Percentiles rank a stretch among this genome's conserved stretches.
Evolutionary conservation across 805 yeast species (phyloP).

Genomic region (Yamadazyma sp.): DNA sequence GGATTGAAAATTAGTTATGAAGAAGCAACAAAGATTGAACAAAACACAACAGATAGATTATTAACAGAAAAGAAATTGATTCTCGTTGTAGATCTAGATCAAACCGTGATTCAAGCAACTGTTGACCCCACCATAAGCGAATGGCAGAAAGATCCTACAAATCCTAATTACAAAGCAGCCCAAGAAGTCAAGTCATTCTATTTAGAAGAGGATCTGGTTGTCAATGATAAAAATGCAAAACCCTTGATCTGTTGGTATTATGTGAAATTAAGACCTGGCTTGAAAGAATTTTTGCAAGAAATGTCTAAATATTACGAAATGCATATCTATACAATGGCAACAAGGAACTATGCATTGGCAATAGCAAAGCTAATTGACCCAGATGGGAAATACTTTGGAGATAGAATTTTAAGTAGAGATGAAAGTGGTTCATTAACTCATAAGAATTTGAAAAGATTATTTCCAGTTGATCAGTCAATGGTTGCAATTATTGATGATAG

Average conservation of each 20-base stretch:
- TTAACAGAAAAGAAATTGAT: slow-evolving; percentile 66
- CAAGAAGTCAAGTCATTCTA: slow-evolving; percentile 77
- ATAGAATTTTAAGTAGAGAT: slow-evolving; percentile 86
- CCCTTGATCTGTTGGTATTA: slow-evolving; percentile 79
- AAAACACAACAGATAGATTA: slow-evolving; percentile 58
- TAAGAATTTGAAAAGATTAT: slow-evolving; percentile 80
- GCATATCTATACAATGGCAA: slow-evolving; percentile 98
- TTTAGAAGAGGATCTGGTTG: slow-evolving; percentile 68
- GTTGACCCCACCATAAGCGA: slow-evolving; percentile 97
- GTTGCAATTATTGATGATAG: slow-evolving; percentile 95
- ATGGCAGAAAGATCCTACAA: slow-evolving; percentile 84
- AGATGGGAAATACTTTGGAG: slow-evolving; percentile 79
- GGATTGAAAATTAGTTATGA: slow-evolving; percentile 78
- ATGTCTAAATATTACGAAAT: slow-evolving; percentile 72
- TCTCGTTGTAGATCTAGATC: slow-evolving; percentile 93
- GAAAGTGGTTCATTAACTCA: slow-evolving; percentile 92
- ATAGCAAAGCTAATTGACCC: slow-evolving; percentile 94
- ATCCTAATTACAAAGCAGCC: slow-evolving; percentile 82
- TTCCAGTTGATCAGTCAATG: slow-evolving; percentile 96
- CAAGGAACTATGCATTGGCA: slow-evolving; percentile 85
- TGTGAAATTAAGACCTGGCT: slow-evolving; percentile 88
- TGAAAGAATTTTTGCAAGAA: slow-evolving; percentile 64
- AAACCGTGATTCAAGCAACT: slow-evolving; percentile 95
- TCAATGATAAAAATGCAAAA: slow-evolving; percentile 51
- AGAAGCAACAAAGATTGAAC: slow-evolving; percentile 86